Base-by-base conservation (phyloP, 2,329 filamentous ascomycete genomes). In the Gaeumannomyces sp. region DNA sequence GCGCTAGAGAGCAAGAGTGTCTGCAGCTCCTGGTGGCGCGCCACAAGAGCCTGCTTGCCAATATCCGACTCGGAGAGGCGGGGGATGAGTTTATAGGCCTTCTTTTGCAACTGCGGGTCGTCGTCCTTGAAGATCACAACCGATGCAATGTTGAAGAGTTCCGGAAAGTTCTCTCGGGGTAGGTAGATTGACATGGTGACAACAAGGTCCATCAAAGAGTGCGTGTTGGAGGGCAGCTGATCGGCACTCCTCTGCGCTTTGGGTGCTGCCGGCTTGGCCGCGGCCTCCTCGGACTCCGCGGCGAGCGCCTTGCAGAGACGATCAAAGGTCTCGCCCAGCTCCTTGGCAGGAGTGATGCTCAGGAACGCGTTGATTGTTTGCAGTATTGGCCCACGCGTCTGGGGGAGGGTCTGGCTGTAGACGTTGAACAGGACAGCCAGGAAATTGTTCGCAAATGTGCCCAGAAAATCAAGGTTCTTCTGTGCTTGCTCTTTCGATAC, bases 381-480 rank as follows among this genome's bases (percentile, higher is more conserved):
- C 45, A 99, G 81, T 64, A 99, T 95, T 27, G 91, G 92, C 0
- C 92, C 93, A 70, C 95, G 86, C 72, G 92, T 95, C 73, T 97
- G 92, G 2, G 95, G 94, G 31, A 99, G 83, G 0, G 95, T 99
- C 76, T 97, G 91, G 68, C 91, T 97, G 79, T 99, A 99, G 59
- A 99, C 94, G 74, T 99, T 99, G 83, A 99, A 98, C n/a, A 99
- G 81, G 0, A 98, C 94, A 8, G 95, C 93, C 58, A 99, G 85
- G 77, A 99, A 85, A 72, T 98, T 98, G 67, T 89, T 89, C 1
- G 94, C 85, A 73, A 95, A 93, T 1, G 81, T 80, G 22, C 91
- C 87, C 16, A 99, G 81, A 74, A 96, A 89, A n/a, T 86, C 80
- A 56, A 98, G 79, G 73, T 97, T 97, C 76, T 89, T 88, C 74